A percentile compares a stretch with the other conserved stretches of the same genome.
phyloP scores from a whole-genome alignment of 1,139 yeast species.

The Hemisphaericaspora subhashii region DNA sequence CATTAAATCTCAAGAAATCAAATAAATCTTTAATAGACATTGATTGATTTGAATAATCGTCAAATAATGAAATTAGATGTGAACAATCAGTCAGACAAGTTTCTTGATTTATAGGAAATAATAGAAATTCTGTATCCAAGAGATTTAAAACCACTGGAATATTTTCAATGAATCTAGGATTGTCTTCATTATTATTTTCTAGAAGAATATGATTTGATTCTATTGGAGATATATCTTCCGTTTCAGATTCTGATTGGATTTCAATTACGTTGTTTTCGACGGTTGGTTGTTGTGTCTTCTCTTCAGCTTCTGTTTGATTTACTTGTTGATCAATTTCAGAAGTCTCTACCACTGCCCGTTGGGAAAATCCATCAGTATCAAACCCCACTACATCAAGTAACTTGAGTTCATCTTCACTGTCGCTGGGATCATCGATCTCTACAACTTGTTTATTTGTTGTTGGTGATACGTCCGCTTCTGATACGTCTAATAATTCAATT shows the following conservation, averaged over 20 bases:
- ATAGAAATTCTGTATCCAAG: constrained; percentile 24
- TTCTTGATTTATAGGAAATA: constrained; percentile 22
- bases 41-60: constrained; percentile 18
- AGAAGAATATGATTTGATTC: not conserved
- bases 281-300: not conserved
- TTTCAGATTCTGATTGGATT: constrained; percentile 1
- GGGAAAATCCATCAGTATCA: not conserved
- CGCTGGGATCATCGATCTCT: not conserved
- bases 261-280: not conserved
- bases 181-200: not conserved
- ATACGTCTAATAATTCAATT: too few species aligned
- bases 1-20: constrained; percentile 26
- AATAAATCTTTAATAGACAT: constrained; percentile 28
- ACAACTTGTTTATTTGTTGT: not conserved
- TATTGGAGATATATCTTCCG: not conserved
- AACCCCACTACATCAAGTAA: not conserved
- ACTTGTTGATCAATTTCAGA: not conserved
- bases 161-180: not conserved
- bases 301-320: not conserved
- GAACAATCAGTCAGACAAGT: constrained; percentile 13
- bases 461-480: too few species aligned
- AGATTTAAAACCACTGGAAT: constrained; percentile 4
- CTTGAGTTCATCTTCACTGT: not conserved
- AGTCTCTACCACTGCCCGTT: not conserved
- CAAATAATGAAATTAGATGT: constrained; percentile 25